Evolutionary conservation across 1,284 basidiomycete genomes (phyloP).

Genomic region (Trichosporon coremiiforme): DNA sequence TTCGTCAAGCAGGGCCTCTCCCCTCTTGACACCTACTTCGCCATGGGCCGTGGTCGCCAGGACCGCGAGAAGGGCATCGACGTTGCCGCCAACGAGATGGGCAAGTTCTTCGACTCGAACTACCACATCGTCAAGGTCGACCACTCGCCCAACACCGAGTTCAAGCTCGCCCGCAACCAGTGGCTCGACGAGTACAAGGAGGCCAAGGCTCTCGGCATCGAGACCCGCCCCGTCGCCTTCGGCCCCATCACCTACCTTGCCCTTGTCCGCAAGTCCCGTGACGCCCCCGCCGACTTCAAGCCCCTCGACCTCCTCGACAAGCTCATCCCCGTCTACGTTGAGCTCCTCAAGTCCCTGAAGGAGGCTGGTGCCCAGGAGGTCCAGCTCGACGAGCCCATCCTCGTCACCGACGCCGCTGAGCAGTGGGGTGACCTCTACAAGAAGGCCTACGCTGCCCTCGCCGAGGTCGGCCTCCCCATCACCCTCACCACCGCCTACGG

Average conservation of each 20-base stretch:
- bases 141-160: conserved; percentile 86
- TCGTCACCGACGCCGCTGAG: conserved; percentile 86
- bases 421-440: conserved; percentile 79
- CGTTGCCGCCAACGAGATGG: conserved; percentile 98
- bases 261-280: conserved; percentile 89
- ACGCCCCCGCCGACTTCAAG: conserved; percentile 81
- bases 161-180: conserved; percentile 96
- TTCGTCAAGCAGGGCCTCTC: conserved; percentile 87
- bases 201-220: conserved; percentile 86
- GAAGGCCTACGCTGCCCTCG: conserved; percentile 78
- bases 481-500: conserved; percentile 95
- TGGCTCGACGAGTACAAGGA: conserved; percentile 92
- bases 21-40: conserved; percentile 90
- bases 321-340: conserved; percentile 88
- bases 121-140: conserved; percentile 99
- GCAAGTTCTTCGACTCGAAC: conserved; percentile 99
- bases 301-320: conserved; percentile 87
- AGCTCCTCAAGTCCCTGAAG: conserved; percentile 89
- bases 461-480: conserved; percentile 84
- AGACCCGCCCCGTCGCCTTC: conserved; percentile 92
- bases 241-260: conserved; percentile 95
- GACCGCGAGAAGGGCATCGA: conserved; percentile 79
- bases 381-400: conserved; percentile 96
- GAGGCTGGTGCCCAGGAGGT: conserved; percentile 90
- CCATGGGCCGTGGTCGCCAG: conserved; percentile 99